Evolutionary conservation across 2,329 filamentous ascomycete genomes (phyloP).

Genomic region (Colletotrichum aenigma): DNA sequence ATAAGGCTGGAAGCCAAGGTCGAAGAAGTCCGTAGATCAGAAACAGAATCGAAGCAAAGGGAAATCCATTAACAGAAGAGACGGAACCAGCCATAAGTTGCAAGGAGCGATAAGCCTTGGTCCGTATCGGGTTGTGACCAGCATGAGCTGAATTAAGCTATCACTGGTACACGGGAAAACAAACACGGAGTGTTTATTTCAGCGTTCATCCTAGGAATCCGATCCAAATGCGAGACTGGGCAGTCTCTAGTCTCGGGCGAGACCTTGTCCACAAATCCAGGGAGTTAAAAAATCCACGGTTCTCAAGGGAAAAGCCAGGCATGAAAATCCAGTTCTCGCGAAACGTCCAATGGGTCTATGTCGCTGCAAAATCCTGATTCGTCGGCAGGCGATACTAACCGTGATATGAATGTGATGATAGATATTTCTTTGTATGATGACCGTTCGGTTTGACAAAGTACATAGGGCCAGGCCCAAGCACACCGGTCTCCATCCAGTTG

Average conservation of each 20-base stretch:
- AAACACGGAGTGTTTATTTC: not conserved
- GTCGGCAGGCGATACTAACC: slow-evolving; percentile 43
- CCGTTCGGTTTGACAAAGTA: slow-evolving; percentile 34
- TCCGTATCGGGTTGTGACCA: not conserved
- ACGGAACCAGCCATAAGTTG: not conserved
- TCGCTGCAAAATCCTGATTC: not conserved
- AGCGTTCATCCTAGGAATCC: not conserved
- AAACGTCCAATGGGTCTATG: slow-evolving; percentile 25
- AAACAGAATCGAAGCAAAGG: slow-evolving; percentile 1
- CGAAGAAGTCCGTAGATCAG: not conserved
- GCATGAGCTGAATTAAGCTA: not conserved
- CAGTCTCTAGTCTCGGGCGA: slow-evolving; percentile 7
- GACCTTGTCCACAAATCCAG: not conserved
- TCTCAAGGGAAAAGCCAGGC: not conserved
- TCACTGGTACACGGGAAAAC: not conserved
- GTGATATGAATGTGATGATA: not conserved
- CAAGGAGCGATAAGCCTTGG: not conserved
- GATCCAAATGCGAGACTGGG: slow-evolving; percentile 6
- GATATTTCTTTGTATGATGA: slow-evolving; percentile 31
- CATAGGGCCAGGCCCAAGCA: not conserved
- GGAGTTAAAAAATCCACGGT: not conserved
- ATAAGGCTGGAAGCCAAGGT: too few relatives aligned
- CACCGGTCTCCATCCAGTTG: slow-evolving; percentile 8
- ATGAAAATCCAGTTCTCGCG: not conserved
- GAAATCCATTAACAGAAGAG: slow-evolving; percentile 18